Percentiles rank a stretch among this genome's conserved stretches.
These are phyloP conservation scores for Phytophthora pini DNA, from an alignment of 352 stramenopile species.

Conservation along the genomic window DNA sequence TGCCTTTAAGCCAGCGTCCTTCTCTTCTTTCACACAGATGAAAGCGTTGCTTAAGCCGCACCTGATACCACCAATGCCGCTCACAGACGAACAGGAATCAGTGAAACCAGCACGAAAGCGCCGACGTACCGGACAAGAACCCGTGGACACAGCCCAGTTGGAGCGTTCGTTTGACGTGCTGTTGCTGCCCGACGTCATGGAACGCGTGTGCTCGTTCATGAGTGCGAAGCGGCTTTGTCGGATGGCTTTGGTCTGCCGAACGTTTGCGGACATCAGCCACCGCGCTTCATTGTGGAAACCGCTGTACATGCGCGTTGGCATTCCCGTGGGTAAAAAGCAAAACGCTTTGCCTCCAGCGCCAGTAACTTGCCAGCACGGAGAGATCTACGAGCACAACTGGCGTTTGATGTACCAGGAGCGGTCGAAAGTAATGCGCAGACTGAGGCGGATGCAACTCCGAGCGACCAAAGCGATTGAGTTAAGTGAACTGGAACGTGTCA, in stretches of 20 bases:
- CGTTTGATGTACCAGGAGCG: conserved; percentile 38
- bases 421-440: conserved; percentile 24
- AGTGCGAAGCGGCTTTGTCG: conserved; percentile 73
- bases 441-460: conserved; percentile 33
- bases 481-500: background rate
- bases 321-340: conserved; percentile 10
- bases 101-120: conserved; percentile 19
- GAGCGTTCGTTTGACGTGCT: conserved; percentile 59
- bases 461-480: conserved; percentile 10
- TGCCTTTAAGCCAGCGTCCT: conserved; percentile 7
- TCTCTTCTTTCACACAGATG: conserved; percentile 33
- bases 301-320: conserved; percentile 43
- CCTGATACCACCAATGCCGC: conserved; percentile 15
- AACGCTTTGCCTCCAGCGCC: conserved; percentile 8
- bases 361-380: conserved; percentile 37
- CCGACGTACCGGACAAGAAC: conserved; percentile 10
- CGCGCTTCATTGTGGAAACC: conserved; percentile 45
- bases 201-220: conserved; percentile 73
- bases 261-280: conserved; percentile 47
- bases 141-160: conserved; percentile 38
- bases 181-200: conserved; percentile 69
- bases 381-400: conserved; percentile 47
- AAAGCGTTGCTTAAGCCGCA: conserved; percentile 36
- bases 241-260: conserved; percentile 58
- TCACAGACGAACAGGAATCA: conserved; percentile 24